phyloP scores from a whole-genome alignment of 2,329 filamentous ascomycete species.

The Pseudofabraea citricarpa region DNA sequence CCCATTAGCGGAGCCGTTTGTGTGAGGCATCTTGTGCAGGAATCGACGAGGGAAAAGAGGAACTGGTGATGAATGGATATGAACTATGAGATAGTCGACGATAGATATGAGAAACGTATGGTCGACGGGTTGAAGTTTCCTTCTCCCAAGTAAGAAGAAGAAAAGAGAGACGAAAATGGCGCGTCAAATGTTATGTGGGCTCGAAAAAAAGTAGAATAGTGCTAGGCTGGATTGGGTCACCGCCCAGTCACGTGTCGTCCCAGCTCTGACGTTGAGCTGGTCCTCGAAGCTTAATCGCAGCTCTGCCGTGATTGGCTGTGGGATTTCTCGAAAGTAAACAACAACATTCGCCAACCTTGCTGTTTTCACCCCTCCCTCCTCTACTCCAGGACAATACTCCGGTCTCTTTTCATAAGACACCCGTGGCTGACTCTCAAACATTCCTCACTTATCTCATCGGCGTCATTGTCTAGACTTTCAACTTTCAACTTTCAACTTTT shows the following conservation, averaged over 20 bases:
- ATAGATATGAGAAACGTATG: slow-evolving; percentile 36
- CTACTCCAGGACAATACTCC: slow-evolving; percentile 4
- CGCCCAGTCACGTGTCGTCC: too few species aligned
- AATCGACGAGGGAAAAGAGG: slow-evolving; percentile 25
- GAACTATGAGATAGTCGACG: slow-evolving; percentile 34
- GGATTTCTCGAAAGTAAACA: too few species aligned
- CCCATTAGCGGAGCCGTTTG: slow-evolving; percentile 57
- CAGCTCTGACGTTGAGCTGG: too few species aligned
- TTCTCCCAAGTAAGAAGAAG: slow-evolving; percentile 49
- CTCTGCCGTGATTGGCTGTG: neutral
- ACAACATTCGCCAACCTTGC: too few species aligned
- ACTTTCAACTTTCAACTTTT: too few species aligned
- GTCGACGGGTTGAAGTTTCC: slow-evolving; percentile 56
- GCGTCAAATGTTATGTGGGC: too few species aligned
- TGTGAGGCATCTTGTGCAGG: slow-evolving; percentile 59
- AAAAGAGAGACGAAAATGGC: too few species aligned
- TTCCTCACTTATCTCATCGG: slow-evolving; percentile 10
- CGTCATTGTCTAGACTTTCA: slow-evolving; percentile 9
- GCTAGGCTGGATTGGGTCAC: neutral
- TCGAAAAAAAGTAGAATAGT: slow-evolving; percentile 2
- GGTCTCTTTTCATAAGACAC: too few species aligned
- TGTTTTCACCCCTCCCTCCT: slow-evolving; percentile 6
- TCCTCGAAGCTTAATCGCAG: too few species aligned
- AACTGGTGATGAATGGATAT: slow-evolving; percentile 25
- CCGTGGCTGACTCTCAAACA: slow-evolving; percentile 12